Base-by-base conservation (phyloP, 305 asterid species). In the Fraxinus ornus region DNA sequence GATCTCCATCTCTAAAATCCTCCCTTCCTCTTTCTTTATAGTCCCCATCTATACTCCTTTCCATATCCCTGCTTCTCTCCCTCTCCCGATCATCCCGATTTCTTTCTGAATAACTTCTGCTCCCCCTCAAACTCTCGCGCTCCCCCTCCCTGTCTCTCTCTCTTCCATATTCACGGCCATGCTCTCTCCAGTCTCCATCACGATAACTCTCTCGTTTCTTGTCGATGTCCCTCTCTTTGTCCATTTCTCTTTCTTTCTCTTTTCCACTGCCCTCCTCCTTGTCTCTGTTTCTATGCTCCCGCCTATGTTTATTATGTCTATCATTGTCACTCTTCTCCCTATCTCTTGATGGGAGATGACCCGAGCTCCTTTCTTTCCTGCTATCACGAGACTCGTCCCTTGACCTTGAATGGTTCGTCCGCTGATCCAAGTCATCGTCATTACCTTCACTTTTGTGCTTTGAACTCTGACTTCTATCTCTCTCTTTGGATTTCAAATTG, bases 301-400 rank as follows among this genome's bases (percentile, higher is more conserved):
- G 78, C 72, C 85, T 85, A 78, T 88, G 84, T 76, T 68, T 49
- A 49, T 49, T 49, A 7, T 71, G 84, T 71, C 85, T 84, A 21
- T 88, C 91, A 78, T 80, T 91, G 78, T 87, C 93, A 44, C 80
- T 83, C 85, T 85, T 87, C 75, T 91, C 95, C 83, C 88, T 87
- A 81, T 89, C 93, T 84, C 88, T 86, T 24, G 88, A 88, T 21
- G 83, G 79, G 78, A 86, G 87, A 81, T 83, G 81, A 21, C 82
- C 87, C 39, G 87, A 84, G 41, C 84, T 81, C 86, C 91, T 88
- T 62, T 89, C 91, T 81, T 84, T 90, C 83, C 87, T 91, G 52
- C 73, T 85, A 37, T 85, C 89, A 75, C 85, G 78, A 12, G 90
- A 79, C 74, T 88, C 93, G 8, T 86, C 91, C 76, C 88, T 88